Evolutionary conservation across 2,329 filamentous ascomycete species (phyloP).

Genomic region (Drechslerella coelobrocha): DNA sequence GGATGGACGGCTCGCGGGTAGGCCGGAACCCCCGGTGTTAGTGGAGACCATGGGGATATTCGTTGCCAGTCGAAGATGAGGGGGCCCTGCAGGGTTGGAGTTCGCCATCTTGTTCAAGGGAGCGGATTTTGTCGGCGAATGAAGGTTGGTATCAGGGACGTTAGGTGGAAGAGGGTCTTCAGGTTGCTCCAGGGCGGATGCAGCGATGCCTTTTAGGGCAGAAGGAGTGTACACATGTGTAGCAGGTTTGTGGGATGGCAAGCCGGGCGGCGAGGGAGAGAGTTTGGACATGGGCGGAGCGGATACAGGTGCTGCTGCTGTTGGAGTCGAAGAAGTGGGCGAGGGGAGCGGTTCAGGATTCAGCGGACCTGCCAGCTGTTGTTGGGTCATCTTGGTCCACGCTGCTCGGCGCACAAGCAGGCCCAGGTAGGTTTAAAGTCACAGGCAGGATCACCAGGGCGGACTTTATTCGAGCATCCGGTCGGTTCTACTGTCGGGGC

Average conservation of each 20-base stretch:
- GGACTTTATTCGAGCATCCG: conserved; percentile 29
- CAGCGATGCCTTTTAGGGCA: conserved; percentile 39
- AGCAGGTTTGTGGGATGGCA: conserved; percentile 1
- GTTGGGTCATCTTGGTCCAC: conserved; percentile 41
- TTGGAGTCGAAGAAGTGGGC: not conserved
- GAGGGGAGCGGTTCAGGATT: conserved; percentile 7
- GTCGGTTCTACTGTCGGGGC: conserved; percentile 9
- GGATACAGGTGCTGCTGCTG: not conserved
- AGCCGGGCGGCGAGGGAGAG: conserved; percentile 1
- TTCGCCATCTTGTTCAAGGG: not conserved
- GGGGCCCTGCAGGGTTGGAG: conserved; percentile 10
- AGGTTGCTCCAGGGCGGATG: conserved; percentile 39
- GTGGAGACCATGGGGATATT: conserved; percentile 9
- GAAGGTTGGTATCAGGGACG: not conserved
- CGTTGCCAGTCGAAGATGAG: conserved; percentile 15
- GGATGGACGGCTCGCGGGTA: not conserved
- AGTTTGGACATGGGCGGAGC: conserved; percentile 8
- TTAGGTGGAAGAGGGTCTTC: not conserved
- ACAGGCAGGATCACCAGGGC: not conserved
- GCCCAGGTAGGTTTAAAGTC: conserved; percentile 12
- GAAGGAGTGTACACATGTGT: conserved; percentile 22
- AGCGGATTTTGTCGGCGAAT: not conserved
- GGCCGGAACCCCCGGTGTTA: not conserved
- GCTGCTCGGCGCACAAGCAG: conserved; percentile 19
- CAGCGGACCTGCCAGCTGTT: conserved; percentile 30